Conservation (phyloP, 2,329 filamentous ascomycete genomes). For the Parastagonospora nodorum region DNA sequence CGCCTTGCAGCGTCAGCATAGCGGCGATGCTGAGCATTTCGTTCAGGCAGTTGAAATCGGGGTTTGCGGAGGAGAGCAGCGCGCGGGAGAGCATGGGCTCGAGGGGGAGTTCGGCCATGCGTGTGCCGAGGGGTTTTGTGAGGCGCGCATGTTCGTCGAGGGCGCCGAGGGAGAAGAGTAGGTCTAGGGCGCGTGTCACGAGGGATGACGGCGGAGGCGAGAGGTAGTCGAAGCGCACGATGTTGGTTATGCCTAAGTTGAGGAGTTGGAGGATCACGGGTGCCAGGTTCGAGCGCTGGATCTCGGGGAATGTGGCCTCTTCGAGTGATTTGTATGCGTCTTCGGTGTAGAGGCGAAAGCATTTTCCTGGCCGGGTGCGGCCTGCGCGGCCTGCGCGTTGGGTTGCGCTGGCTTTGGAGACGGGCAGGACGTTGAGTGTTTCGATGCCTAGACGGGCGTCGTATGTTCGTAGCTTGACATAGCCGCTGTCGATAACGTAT, state of each 20-base stretch:
- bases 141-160: constrained; percentile 89
- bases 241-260: constrained; percentile 92
- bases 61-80: constrained; percentile 69
- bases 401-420: constrained; percentile 90
- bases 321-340: constrained; percentile 67
- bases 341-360: constrained; percentile 90
- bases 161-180: constrained; percentile 84
- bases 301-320: constrained; percentile 81
- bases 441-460: constrained; percentile 86
- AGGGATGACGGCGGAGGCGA: constrained; percentile 84
- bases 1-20: constrained; percentile 86
- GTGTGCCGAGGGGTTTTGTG: constrained; percentile 81
- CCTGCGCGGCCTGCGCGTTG: constrained; percentile 91
- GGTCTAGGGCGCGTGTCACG: constrained; percentile 82
- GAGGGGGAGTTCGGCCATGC: constrained; percentile 92
- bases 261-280: constrained; percentile 90
- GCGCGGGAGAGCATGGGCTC: constrained; percentile 97
- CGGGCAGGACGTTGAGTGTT: constrained; percentile 76
- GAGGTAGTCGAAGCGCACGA: constrained; percentile 87
- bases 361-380: constrained; percentile 88
- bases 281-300: constrained; percentile 89
- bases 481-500: constrained; percentile 89
- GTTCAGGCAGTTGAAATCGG: constrained; percentile 74
- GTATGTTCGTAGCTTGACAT: constrained; percentile 86
- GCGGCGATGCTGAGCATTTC: constrained; percentile 92